Evolutionary conservation across 2,329 filamentous ascomycete species (phyloP), one percentile per base, ranked within the genome.

Genomic region (Penicillium sp.): DNA sequence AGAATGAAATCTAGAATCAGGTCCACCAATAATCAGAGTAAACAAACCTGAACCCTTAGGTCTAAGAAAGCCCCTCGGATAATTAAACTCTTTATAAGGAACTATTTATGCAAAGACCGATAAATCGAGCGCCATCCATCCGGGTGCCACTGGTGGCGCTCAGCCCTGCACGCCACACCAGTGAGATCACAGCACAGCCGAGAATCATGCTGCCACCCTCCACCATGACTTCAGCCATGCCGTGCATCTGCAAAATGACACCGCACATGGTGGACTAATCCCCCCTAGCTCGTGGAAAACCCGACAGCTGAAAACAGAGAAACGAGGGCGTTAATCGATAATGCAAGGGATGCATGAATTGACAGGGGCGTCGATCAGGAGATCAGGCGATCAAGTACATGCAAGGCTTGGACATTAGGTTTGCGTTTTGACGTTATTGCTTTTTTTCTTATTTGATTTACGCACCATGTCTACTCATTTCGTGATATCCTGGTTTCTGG

Each of bases 111-210:
- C n/a, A 29, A 47, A 27, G 29, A 27, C 26, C 33, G 33, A 53
- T 47, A 44, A 35, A 37, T 24, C 50, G 27, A 39, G 21, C 43
- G 41, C 50, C 27, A 48, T 41, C 19, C 19, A 41, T 41, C 10
- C 19, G 3, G 39, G 22, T 33, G 46, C 46, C 9, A 33, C 26
- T n/a, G 46, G 54, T 61, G 60, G 58, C 58, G 53, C 44, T 31
- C 51, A 50, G 37, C 53, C 24, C 33, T 53, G 53, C 51, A 56
- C 48, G 56, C 60, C 60, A 63, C 58, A 55, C 56, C 58, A 61
- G 60, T 63, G 26, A 63, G 41, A 63, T 56, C 53, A 48, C 53
- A 52, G 58, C 26, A 50, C 52, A 63, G 43, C 55, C 60, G 56
- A 61, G 55, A n/a, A 24, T 13, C 21, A 46, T 50, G 48, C 55